These are phyloP conservation scores for Endogone sp. DNA, from an alignment of 192 early-diverging fungal genomes.

Conservation along the genomic window DNA sequence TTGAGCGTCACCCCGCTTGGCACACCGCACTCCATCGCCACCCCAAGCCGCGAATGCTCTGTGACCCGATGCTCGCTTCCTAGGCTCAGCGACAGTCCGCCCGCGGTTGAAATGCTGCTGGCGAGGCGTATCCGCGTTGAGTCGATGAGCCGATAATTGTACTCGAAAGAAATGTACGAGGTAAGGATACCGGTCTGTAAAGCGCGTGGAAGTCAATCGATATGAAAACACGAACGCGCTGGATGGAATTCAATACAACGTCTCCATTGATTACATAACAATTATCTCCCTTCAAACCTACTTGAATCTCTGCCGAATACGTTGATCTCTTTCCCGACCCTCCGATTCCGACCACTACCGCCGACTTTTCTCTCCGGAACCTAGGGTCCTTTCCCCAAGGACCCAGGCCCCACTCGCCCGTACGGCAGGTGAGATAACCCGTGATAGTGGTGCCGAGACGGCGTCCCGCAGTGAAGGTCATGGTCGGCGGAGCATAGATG, in stretches of 20 bases:
- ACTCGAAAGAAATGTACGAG: conserved; percentile 45
- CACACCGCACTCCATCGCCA: conserved; percentile 58
- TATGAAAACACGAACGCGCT: too few relatives aligned
- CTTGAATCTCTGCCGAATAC: conserved; percentile 48
- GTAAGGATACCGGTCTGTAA: conserved; percentile 47
- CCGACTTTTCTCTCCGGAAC: conserved; percentile 33
- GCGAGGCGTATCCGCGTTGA: conserved; percentile 37
- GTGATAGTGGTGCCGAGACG: conserved; percentile 58
- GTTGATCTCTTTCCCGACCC: conserved; percentile 36
- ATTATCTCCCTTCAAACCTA: too few relatives aligned
- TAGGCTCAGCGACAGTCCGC: conserved; percentile 44
- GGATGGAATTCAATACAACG: too few relatives aligned
- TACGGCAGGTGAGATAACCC: conserved; percentile 71
- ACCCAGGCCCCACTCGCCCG: conserved; percentile 69
- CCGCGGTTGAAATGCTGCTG: conserved; percentile 41
- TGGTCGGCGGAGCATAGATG: conserved; percentile 60
- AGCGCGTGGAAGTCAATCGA: neutral
- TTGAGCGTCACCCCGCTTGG: conserved; percentile 56
- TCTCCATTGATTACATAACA: too few relatives aligned
- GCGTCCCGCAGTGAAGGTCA: conserved; percentile 59
- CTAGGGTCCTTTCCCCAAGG: conserved; percentile 48
- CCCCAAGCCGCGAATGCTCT: conserved; percentile 47
- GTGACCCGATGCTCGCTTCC: conserved; percentile 54
- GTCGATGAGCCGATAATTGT: conserved; percentile 41
- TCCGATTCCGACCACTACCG: conserved; percentile 46